phyloP scores from a whole-genome alignment of 1,284 basidiomycete genomes.

The Trichosporon coremiiforme region DNA sequence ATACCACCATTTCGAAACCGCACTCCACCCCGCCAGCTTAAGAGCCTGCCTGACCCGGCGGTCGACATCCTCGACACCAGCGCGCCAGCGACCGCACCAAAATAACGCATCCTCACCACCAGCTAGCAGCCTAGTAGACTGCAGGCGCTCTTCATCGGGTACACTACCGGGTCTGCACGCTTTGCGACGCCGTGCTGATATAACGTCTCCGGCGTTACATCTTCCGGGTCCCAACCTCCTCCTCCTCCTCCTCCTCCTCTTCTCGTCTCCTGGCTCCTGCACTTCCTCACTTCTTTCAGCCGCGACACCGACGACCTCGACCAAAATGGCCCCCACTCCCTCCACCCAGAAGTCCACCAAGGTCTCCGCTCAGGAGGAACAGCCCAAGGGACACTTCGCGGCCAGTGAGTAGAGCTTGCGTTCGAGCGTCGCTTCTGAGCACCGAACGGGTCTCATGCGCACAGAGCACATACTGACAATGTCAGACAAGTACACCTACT shows the following conservation, averaged over 20 bases:
- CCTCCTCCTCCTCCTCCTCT: not conserved
- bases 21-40: not conserved
- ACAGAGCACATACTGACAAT: not conserved
- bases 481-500: conserved; percentile 1
- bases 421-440: not conserved
- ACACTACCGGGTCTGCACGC: not conserved
- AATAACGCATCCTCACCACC: not conserved
- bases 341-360: not conserved
- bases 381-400: not conserved
- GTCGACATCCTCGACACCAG: not conserved
- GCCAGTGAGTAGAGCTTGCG: not conserved
- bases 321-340: not conserved
- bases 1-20: not conserved
- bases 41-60: not conserved
- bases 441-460: not conserved
- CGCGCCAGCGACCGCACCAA: not conserved
- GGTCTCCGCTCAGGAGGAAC: not conserved
- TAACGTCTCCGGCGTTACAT: not conserved
- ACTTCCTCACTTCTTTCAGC: not conserved
- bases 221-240: not conserved
- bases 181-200: not conserved
- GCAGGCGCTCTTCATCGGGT: not conserved
- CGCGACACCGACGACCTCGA: not conserved
- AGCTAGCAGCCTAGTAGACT: not conserved
- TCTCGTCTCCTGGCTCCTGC: not conserved